Evolutionary conservation across 345 rosid genomes (phyloP).

Genomic region (Gossypium australe): DNA sequence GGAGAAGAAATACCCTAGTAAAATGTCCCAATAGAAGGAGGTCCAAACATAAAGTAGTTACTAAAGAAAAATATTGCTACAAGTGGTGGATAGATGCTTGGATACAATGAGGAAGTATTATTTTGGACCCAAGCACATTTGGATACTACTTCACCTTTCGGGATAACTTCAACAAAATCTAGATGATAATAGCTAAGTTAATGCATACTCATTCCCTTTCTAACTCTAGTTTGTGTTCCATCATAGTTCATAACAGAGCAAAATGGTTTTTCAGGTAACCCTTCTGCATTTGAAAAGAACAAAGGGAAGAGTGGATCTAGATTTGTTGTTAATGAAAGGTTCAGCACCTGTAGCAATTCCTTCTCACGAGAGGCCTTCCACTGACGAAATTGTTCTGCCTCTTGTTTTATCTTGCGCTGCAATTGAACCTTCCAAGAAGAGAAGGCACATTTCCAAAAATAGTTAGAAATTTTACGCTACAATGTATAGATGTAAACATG

Average conservation of each 20-base stretch:
- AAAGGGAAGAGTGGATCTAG: background rate
- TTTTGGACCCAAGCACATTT: background rate
- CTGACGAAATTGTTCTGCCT: constrained; percentile 79
- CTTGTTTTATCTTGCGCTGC: constrained; percentile 76
- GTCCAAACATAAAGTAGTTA: background rate
- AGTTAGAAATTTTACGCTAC: background rate
- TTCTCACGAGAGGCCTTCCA: constrained; percentile 81
- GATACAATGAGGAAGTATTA: background rate
- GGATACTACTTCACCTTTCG: background rate
- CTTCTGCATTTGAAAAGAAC: background rate
- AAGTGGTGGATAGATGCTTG: background rate
- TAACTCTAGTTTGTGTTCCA: constrained; percentile 1
- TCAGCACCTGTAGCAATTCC: constrained; percentile 64
- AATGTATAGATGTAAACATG: background rate
- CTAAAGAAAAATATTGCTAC: background rate
- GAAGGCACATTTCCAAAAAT: constrained; percentile 8
- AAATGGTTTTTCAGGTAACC: background rate
- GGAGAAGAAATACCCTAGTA: background rate
- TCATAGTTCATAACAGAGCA: background rate
- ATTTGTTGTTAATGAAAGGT: background rate
- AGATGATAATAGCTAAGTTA: constrained; percentile 1
- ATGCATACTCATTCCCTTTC: background rate
- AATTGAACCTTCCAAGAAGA: constrained; percentile 54
- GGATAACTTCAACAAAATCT: background rate
- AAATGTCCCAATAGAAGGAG: background rate